Evolutionary conservation across 2,329 filamentous ascomycete genomes (phyloP).

Genomic region (Cladophialophora yegresii): DNA sequence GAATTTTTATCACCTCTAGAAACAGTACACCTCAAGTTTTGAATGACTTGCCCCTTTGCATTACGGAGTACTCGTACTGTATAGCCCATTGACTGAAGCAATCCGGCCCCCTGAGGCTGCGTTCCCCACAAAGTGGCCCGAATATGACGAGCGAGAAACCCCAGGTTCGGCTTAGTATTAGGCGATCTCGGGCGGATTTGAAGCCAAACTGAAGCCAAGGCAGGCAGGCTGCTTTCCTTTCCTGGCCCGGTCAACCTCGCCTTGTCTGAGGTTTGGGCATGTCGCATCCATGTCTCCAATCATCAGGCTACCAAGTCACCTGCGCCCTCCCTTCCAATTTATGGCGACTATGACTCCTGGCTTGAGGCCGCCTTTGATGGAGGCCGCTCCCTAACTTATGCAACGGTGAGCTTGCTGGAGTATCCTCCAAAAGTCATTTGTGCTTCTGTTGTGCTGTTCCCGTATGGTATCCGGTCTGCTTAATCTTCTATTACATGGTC

Average conservation of each 20-base stretch:
- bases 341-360: constrained; percentile 14
- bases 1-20: background rate
- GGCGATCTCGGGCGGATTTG: constrained; percentile 14
- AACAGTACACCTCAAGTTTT: background rate
- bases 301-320: constrained; percentile 26
- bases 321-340: constrained; percentile 25
- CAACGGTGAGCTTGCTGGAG: constrained; percentile 18
- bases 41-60: background rate
- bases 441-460: background rate
- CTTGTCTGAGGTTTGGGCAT: constrained; percentile 15
- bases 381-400: constrained; percentile 8
- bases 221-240: background rate
- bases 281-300: constrained; percentile 11
- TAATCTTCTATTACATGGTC: background rate
- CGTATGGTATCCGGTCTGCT: background rate
- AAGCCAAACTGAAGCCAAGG: constrained; percentile 8
- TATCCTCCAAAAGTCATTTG: background rate
- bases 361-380: constrained; percentile 7
- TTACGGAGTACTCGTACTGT: too few relatives aligned
- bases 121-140: constrained; percentile 14
- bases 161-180: background rate
- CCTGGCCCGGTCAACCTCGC: constrained; percentile 8
- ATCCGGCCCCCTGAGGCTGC: constrained; percentile 1
- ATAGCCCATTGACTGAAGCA: constrained; percentile 1
- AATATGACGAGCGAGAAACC: background rate